A percentile compares a stretch with the other conserved stretches of the same genome.
Conservation (phyloP, 768 basidiomycete genomes). For the Dioszegia aurantiaca region DNA sequence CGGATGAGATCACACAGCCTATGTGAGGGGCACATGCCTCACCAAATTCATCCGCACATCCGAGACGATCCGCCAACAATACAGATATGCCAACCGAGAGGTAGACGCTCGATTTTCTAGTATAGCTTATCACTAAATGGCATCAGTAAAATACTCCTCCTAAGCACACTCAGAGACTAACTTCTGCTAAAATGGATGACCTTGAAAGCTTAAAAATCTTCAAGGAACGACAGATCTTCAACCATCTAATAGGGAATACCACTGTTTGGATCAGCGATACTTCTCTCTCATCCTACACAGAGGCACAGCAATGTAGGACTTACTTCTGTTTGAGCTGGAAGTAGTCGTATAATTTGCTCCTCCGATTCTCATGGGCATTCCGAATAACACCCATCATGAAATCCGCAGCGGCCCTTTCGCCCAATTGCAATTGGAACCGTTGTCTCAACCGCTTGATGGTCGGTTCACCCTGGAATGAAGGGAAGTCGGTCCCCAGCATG, state of each 20-base stretch:
- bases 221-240: not conserved
- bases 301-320: slow-evolving; percentile 5
- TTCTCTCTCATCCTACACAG: no score
- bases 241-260: slow-evolving; percentile 29
- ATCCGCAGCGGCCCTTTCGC: slow-evolving; percentile 87
- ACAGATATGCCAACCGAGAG: no score
- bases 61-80: no score
- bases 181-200: no score
- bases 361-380: slow-evolving; percentile 91
- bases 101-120: no score
- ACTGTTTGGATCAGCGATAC: slow-evolving; percentile 18
- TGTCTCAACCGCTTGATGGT: slow-evolving; percentile 85
- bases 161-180: no score
- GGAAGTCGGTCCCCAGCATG: slow-evolving; percentile 92
- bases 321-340: slow-evolving; percentile 63
- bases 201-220: no score
- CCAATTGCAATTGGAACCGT: slow-evolving; percentile 75
- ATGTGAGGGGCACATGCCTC: no score
- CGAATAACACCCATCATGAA: slow-evolving; percentile 84
- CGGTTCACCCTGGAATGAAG: slow-evolving; percentile 92
- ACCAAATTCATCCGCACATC: no score
- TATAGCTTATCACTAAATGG: no score
- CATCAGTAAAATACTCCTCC: no score
- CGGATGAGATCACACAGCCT: no score
- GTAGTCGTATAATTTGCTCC: slow-evolving; percentile 91